Conservation (phyloP, 345 rosid genomes). For the Lumnitzera littorea region DNA sequence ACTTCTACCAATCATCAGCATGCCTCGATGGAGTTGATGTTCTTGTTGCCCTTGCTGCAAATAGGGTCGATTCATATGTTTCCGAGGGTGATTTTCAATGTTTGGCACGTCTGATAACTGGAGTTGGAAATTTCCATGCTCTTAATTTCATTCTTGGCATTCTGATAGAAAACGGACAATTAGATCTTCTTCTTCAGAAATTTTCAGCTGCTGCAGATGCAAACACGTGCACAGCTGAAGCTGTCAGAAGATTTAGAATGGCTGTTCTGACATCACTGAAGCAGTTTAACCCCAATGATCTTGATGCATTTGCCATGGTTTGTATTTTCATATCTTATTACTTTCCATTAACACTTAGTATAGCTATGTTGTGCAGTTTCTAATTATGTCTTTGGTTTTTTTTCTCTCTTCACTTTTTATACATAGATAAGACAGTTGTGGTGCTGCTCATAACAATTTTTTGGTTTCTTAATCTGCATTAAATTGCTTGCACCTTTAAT, state of each 20-base stretch:
- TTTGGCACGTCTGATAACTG: conserved; percentile 91
- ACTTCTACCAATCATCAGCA: conserved; percentile 93
- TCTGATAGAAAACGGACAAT: conserved; percentile 90
- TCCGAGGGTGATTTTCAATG: conserved; percentile 91
- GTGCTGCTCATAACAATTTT: background rate
- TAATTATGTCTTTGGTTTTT: too few species aligned
- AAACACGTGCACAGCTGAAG: conserved; percentile 70
- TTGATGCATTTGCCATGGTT: conserved; percentile 92
- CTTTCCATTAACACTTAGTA: background rate
- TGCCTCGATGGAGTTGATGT: conserved; percentile 99
- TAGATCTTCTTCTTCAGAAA: conserved; percentile 90
- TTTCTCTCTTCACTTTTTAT: too few species aligned
- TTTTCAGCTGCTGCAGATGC: conserved; percentile 86
- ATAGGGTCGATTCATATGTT: conserved; percentile 92
- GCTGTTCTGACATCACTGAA: conserved; percentile 92
- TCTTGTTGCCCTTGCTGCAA: conserved; percentile 95
- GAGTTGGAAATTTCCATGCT: conserved; percentile 93
- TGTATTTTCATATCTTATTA: conserved; percentile 13
- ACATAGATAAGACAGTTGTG: background rate
- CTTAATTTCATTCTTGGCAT: conserved; percentile 92
- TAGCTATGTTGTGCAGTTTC: too few species aligned
- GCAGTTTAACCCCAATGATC: conserved; percentile 81
- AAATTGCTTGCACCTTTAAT: too few species aligned
- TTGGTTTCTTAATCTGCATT: too few species aligned
- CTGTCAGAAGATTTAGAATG: conserved; percentile 92